Evolutionary conservation across 2,329 filamentous ascomycete genomes (phyloP).

Genomic region (Xylaria sp.): DNA sequence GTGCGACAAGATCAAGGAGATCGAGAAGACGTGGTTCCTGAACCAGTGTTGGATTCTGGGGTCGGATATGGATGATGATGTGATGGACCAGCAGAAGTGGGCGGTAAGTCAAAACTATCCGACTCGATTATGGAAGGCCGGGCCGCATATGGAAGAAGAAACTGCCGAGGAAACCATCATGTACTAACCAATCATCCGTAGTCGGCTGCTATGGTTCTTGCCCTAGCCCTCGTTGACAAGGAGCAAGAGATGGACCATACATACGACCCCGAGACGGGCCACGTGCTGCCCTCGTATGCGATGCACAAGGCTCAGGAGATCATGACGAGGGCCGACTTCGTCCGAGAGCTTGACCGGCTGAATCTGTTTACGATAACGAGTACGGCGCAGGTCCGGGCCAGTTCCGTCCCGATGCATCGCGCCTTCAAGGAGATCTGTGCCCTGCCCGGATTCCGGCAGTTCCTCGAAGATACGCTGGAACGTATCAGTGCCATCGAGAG

Average conservation of each 20-base stretch:
- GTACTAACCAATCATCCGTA: constrained; percentile 38
- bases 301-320: constrained; percentile 85
- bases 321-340: constrained; percentile 96
- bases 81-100: constrained; percentile 98
- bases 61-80: constrained; percentile 86
- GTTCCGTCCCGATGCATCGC: constrained; percentile 93
- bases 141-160: neutral
- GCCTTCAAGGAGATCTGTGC: constrained; percentile 85
- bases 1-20: constrained; percentile 71
- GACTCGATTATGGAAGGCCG: too few relatives aligned
- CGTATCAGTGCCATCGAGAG: constrained; percentile 93
- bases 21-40: constrained; percentile 77
- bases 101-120: constrained; percentile 63
- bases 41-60: constrained; percentile 81
- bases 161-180: neutral
- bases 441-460: constrained; percentile 76
- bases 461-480: constrained; percentile 79
- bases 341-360: constrained; percentile 86
- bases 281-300: constrained; percentile 78
- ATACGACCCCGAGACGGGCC: constrained; percentile 68
- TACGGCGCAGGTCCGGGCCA: constrained; percentile 82
- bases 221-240: constrained; percentile 84
- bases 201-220: constrained; percentile 92
- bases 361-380: constrained; percentile 96
- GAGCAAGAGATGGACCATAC: constrained; percentile 67